A percentile compares a stretch with the other conserved stretches of the same genome.
Conservation (phyloP, 495 filamentous ascomycete species). For the Podospora bellae-mahoneyi region DNA sequence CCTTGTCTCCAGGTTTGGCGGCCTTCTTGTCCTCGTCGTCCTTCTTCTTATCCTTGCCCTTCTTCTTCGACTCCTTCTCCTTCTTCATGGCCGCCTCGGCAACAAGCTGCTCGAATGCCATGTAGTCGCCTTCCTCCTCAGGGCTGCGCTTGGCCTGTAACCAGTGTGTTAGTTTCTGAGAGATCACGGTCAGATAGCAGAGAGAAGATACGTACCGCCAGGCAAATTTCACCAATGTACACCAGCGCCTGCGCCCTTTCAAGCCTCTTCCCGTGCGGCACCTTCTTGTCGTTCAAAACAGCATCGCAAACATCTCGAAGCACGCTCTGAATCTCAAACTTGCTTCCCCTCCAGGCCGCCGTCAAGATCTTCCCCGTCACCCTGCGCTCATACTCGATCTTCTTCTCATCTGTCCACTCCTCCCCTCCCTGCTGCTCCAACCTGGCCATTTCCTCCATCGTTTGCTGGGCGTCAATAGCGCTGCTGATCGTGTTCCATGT, state of each 20-base stretch:
- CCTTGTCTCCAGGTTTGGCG: constrained; percentile 35
- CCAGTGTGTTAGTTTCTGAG: background rate
- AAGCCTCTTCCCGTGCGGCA: constrained; percentile 76
- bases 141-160: constrained; percentile 79
- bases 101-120: constrained; percentile 98
- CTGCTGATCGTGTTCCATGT: constrained; percentile 97
- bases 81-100: constrained; percentile 95
- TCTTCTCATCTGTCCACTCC: constrained; percentile 98
- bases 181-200: background rate
- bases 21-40: constrained; percentile 65
- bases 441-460: constrained; percentile 98
- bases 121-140: constrained; percentile 97
- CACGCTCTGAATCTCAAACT: constrained; percentile 97
- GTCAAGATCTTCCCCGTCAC: constrained; percentile 99
- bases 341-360: constrained; percentile 93
- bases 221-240: constrained; percentile 81
- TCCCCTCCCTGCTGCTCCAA: constrained; percentile 92
- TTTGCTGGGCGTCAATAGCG: constrained; percentile 97
- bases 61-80: constrained; percentile 71
- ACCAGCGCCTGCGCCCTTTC: constrained; percentile 88
- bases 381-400: constrained; percentile 88
- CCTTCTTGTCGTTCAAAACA: constrained; percentile 71
- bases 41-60: constrained; percentile 60
- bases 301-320: constrained; percentile 78
- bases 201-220: constrained; percentile 59